Evolutionary conservation across 1,284 basidiomycete species (phyloP).

Genomic region (Trichosporon faecale): DNA sequence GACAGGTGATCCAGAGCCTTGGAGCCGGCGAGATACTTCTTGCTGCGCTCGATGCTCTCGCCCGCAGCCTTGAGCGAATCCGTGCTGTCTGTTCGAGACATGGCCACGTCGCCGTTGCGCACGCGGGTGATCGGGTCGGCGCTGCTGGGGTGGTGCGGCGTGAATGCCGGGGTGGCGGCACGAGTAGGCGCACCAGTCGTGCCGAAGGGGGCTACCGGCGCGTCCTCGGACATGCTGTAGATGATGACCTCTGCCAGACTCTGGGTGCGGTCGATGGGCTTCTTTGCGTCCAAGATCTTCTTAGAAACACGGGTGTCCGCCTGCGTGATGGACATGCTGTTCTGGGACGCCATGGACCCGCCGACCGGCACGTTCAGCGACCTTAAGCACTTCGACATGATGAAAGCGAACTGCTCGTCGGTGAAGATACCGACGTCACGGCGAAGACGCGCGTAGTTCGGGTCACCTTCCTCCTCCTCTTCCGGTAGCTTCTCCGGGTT

Average conservation of each 20-base stretch:
- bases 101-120: constrained; percentile 42
- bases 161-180: constrained; percentile 56
- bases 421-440: constrained; percentile 86
- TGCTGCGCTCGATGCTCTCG: constrained; percentile 41
- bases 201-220: constrained; percentile 55
- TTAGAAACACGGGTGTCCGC: constrained; percentile 60
- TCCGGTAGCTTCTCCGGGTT: constrained; percentile 35
- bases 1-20: constrained; percentile 86
- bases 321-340: constrained; percentile 50
- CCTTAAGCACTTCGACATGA: constrained; percentile 81
- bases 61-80: constrained; percentile 48
- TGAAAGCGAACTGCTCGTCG: constrained; percentile 75
- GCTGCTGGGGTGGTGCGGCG: constrained; percentile 16
- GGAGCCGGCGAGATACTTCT: constrained; percentile 73
- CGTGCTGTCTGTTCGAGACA: constrained; percentile 50
- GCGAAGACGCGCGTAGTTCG: constrained; percentile 71
- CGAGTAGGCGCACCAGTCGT: constrained; percentile 40
- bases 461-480: constrained; percentile 62
- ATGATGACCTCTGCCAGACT: constrained; percentile 80
- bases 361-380: constrained; percentile 65
- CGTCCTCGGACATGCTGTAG: constrained; percentile 86
- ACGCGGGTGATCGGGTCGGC: constrained; percentile 27
- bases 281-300: constrained; percentile 71
- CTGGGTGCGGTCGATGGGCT: constrained; percentile 68
- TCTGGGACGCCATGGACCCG: constrained; percentile 38